A percentile compares a stretch with the other conserved stretches of the same genome.
Conservation (phyloP, 2,329 filamentous ascomycete genomes). For the Colletotrichum limetticola region DNA sequence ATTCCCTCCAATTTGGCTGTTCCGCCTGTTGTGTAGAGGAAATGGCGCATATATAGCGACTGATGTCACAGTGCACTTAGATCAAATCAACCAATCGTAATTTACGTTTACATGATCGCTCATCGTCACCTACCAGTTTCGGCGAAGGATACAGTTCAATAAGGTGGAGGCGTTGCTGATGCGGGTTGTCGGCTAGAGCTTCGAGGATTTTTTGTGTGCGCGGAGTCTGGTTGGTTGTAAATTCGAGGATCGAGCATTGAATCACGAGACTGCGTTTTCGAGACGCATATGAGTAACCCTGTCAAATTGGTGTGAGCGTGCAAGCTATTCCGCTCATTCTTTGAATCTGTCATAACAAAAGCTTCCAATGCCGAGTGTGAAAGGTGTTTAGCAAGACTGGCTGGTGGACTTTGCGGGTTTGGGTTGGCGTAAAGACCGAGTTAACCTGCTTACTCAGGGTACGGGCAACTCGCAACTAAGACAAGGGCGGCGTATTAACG, state of each 20-base stretch:
- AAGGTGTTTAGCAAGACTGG: no score
- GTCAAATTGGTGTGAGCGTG: no score
- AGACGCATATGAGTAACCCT: no score
- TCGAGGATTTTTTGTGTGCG: background rate
- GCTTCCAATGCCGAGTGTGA: no score
- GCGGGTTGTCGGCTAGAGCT: slow-evolving; percentile 4
- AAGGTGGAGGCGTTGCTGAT: slow-evolving; percentile 4
- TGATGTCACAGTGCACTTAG: background rate
- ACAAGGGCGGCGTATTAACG: no score
- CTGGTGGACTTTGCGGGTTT: no score
- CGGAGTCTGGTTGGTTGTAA: background rate
- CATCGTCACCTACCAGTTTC: background rate
- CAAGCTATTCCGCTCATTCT: no score
- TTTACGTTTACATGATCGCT: background rate
- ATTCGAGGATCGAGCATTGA: background rate
- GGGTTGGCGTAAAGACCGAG: no score
- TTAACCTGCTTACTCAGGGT: no score
- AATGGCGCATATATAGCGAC: background rate
- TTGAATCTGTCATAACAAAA: no score
- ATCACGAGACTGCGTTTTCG: background rate
- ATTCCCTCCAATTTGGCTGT: slow-evolving; percentile 20
- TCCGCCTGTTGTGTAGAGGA: background rate
- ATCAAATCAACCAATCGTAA: background rate
- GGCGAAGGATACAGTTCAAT: background rate
- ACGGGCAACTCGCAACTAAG: no score